phyloP scores from a whole-genome alignment of 225 moss, liverwort and hornwort genomes.

The Marchantia paleacea region DNA sequence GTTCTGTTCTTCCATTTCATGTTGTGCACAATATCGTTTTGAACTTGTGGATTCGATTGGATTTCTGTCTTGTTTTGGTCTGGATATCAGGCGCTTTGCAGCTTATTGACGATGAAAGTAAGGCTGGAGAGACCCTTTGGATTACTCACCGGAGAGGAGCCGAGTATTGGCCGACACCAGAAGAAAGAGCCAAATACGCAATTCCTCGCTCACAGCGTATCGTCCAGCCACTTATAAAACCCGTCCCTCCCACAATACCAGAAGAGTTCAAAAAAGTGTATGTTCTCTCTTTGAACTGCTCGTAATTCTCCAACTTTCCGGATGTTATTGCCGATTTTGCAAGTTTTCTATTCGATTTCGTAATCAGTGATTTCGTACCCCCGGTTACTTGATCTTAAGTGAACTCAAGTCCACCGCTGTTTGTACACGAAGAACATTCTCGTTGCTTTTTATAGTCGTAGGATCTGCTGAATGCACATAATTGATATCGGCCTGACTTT shows the following conservation, averaged over 20 bases:
- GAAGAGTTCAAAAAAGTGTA: constrained; percentile 74
- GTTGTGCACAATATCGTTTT: neutral
- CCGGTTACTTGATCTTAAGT: too few relatives aligned
- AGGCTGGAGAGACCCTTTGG: constrained; percentile 56
- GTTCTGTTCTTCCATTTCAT: neutral
- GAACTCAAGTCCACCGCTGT: neutral
- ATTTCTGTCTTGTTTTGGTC: neutral
- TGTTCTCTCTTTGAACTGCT: constrained; percentile 20
- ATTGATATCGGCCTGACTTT: neutral
- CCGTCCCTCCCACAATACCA: constrained; percentile 41
- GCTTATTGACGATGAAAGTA: constrained; percentile 51
- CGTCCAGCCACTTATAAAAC: constrained; percentile 30
- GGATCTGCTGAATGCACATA: neutral
- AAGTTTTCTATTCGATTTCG: too few relatives aligned
- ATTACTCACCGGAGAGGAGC: constrained; percentile 39
- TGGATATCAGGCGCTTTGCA: constrained; percentile 42
- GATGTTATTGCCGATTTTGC: too few relatives aligned
- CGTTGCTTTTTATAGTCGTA: neutral
- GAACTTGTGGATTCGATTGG: neutral
- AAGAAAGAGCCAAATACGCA: constrained; percentile 45
- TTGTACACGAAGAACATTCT: neutral
- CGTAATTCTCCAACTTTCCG: too few relatives aligned
- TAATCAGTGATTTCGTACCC: too few relatives aligned
- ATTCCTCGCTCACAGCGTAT: constrained; percentile 18
- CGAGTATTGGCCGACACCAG: constrained; percentile 48